Base-by-base conservation (phyloP, 2,329 filamentous ascomycete species). In the Cordyceps cateniannulata region DNA sequence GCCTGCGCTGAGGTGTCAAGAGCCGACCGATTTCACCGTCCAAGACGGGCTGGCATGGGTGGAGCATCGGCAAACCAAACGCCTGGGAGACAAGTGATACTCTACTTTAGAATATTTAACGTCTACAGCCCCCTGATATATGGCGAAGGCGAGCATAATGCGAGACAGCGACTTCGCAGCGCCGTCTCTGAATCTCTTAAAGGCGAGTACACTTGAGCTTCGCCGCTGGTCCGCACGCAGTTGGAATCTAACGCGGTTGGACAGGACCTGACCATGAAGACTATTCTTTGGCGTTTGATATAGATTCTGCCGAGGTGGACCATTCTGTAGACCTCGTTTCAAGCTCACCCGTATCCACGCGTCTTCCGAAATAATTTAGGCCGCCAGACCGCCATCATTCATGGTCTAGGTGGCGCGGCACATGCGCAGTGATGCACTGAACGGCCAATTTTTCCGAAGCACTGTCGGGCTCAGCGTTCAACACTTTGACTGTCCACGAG, bases 401-500 rank as follows among this genome's bases (percentile, higher is more conserved):
- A 35, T 3, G 40, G 40, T n/a, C 40, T 42, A 6, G 40, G 40
- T 18, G 40, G 40, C 18, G n/a, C n/a, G 40, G 40, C 40, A n/a
- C n/a, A 42, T 16, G 18, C 40, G 18, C 18, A 42, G 40, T 16
- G 5, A n/a, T 42, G n/a, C 40, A 35, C 3, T 3, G 40, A n/a
- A 42, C 18, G 40, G 18, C 40, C 14, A 42, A 8, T 3, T 8
- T 42, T n/a, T n/a, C 42, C 42, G 22, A 6, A 12, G n/a, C n/a
- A 3, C 12, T 22, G 9, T 45, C 42, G 2, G 2, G 42, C 20
- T 45, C 8, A 6, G 42, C 49, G 57, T 72, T 72, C 8, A 73
- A 61, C 1, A 69, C 65, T 59, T 68, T 57, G 8, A 63, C 63
- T 59, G 64, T 69, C 71, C 68, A 74, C 9, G 66, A 63, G 64